Conservation (phyloP, 176 grass and related monocot species). For the Elaeis guineensis region DNA sequence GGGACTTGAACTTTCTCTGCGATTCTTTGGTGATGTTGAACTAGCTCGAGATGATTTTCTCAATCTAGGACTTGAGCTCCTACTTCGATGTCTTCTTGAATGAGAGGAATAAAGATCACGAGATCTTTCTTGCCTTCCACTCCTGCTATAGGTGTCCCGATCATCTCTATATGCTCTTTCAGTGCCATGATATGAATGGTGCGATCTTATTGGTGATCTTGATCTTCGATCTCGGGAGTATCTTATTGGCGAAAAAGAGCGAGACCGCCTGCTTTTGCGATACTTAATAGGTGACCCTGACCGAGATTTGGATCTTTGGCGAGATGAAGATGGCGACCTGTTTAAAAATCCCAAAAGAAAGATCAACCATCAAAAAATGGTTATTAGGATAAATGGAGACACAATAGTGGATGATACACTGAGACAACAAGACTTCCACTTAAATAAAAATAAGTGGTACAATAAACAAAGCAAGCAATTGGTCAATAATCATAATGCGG, state of each 20-base stretch:
- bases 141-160: slow-evolving; percentile 49
- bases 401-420: too few relatives aligned
- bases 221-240: slow-evolving; percentile 43
- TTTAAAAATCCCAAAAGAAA: slow-evolving; percentile 11
- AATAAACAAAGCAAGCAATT: too few relatives aligned
- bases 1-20: slow-evolving; percentile 54
- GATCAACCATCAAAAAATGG: too few relatives aligned
- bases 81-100: slow-evolving; percentile 36
- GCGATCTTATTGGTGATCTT: slow-evolving; percentile 60
- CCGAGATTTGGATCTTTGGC: slow-evolving; percentile 58
- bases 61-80: slow-evolving; percentile 55
- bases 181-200: slow-evolving; percentile 37
- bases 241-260: slow-evolving; percentile 56
- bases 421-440: too few relatives aligned
- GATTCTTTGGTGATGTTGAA: slow-evolving; percentile 48
- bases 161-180: slow-evolving; percentile 55
- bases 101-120: too few relatives aligned
- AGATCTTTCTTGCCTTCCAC: slow-evolving; percentile 19
- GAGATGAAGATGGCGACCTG: slow-evolving; percentile 60
- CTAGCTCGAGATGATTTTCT: slow-evolving; percentile 53
- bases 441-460: too few relatives aligned
- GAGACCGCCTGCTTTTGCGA: slow-evolving; percentile 54
- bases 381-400: too few relatives aligned
- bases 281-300: slow-evolving; percentile 93
- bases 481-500: too few relatives aligned